Evolutionary conservation across 257 asterid species (phyloP).

Genomic region (Fraxinus quadrangulata): DNA sequence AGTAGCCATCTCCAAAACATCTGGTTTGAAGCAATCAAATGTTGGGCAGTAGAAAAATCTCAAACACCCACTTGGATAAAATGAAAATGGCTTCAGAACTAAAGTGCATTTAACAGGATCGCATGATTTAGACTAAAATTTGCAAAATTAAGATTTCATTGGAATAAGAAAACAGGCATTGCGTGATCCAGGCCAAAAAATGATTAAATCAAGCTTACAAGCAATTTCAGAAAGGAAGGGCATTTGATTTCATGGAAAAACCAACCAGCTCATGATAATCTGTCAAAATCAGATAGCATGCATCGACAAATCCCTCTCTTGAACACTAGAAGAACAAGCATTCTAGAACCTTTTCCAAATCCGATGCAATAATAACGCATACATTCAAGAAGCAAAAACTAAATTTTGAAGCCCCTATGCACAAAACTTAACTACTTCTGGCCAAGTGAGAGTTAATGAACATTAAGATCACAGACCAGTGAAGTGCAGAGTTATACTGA

Average conservation of each 20-base stretch:
- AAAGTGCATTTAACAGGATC: constrained; percentile 8
- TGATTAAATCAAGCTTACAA: background rate
- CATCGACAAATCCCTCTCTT: background rate
- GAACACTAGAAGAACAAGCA: background rate
- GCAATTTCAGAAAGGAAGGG: background rate
- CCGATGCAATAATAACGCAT: background rate
- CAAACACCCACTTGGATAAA: constrained; percentile 14
- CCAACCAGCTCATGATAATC: background rate
- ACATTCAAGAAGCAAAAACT: constrained; percentile 1
- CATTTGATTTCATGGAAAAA: background rate
- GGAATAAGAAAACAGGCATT: background rate
- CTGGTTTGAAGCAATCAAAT: background rate
- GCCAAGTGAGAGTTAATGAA: background rate
- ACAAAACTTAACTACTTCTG: background rate
- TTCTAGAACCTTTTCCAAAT: background rate
- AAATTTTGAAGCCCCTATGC: background rate
- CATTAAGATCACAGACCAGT: background rate
- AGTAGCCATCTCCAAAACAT: constrained; percentile 19
- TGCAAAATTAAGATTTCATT: constrained; percentile 7
- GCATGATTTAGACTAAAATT: constrained; percentile 3
- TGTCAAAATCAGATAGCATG: background rate
- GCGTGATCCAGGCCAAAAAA: background rate
- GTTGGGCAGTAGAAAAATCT: background rate
- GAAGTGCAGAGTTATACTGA: background rate
- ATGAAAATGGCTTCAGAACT: constrained; percentile 14